Conservation (phyloP, 192 early-diverging fungal genomes). For the Coemansia sp. region DNA sequence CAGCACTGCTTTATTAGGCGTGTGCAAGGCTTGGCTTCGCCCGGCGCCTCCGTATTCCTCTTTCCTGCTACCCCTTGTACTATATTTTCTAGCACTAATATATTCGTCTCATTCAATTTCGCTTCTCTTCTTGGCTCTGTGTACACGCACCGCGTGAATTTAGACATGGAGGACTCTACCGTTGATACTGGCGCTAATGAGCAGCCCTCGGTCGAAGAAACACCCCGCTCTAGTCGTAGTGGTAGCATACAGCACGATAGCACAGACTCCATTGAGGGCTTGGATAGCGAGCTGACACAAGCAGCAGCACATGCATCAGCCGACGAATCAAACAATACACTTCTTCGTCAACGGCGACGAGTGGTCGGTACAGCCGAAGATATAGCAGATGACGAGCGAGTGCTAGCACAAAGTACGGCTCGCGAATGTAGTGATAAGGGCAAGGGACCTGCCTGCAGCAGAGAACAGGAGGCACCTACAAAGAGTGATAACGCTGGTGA, state of each 20-base stretch:
- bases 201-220: not conserved
- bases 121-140: not conserved
- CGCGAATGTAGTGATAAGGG: not conserved
- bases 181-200: not conserved
- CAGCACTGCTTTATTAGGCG: not conserved
- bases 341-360: conserved; percentile 9
- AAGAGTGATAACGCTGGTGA: not conserved
- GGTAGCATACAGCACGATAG: not conserved
- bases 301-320: not conserved
- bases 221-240: not conserved
- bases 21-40: not conserved
- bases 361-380: not conserved
- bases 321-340: not conserved
- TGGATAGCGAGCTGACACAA: not conserved
- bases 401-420: conserved; percentile 1
- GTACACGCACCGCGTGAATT: not conserved
- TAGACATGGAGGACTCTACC: conserved; percentile 5
- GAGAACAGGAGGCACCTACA: too few relatives aligned
- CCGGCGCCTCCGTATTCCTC: not conserved
- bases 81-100: not conserved
- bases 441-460: not conserved
- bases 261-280: not conserved
- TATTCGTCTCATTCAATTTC: not conserved
- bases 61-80: not conserved
- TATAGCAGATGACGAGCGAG: not conserved